phyloP scores from a whole-genome alignment of 768 basidiomycete species.

The Antrodiella citrinella region DNA sequence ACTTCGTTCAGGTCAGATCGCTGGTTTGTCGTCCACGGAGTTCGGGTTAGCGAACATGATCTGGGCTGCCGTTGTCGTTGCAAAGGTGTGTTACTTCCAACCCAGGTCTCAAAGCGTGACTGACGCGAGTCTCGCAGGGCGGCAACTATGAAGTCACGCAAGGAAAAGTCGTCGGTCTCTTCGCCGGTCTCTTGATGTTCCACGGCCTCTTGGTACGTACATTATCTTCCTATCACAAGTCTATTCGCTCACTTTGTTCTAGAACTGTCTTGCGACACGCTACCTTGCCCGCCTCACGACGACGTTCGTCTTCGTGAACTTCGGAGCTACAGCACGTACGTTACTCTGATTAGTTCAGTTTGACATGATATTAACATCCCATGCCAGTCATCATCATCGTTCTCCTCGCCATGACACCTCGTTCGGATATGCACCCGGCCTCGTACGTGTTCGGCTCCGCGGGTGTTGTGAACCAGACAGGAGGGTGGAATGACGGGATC shows the following conservation, averaged over 20 bases:
- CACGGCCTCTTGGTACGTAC: slow-evolving; percentile 60
- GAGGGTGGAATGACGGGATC: slow-evolving; percentile 71
- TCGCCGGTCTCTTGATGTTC: slow-evolving; percentile 63
- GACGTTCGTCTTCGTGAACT: slow-evolving; percentile 80
- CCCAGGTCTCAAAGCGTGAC: background rate
- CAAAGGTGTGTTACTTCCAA: slow-evolving; percentile 33
- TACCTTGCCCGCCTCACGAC: slow-evolving; percentile 67
- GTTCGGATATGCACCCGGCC: slow-evolving; percentile 74
- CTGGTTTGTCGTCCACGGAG: slow-evolving; percentile 80
- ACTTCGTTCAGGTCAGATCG: slow-evolving; percentile 53
- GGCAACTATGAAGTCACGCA: slow-evolving; percentile 53
- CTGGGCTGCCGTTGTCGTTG: slow-evolving; percentile 63
- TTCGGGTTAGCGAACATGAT: slow-evolving; percentile 78
- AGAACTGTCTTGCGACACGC: slow-evolving; percentile 69
- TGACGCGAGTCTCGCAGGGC: slow-evolving; percentile 25
- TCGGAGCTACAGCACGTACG: slow-evolving; percentile 67
- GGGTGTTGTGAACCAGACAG: slow-evolving; percentile 73
- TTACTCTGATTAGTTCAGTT: slow-evolving; percentile 5
- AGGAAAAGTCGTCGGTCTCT: slow-evolving; percentile 74
- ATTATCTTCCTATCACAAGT: background rate
- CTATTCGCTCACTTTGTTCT: background rate
- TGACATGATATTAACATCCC: background rate
- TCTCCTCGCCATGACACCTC: slow-evolving; percentile 64
- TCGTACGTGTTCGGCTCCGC: slow-evolving; percentile 70
- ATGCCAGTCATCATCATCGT: slow-evolving; percentile 72